These are phyloP conservation scores for Amanita muscaria DNA, from an alignment of 768 basidiomycete genomes.

Conservation along the genomic window DNA sequence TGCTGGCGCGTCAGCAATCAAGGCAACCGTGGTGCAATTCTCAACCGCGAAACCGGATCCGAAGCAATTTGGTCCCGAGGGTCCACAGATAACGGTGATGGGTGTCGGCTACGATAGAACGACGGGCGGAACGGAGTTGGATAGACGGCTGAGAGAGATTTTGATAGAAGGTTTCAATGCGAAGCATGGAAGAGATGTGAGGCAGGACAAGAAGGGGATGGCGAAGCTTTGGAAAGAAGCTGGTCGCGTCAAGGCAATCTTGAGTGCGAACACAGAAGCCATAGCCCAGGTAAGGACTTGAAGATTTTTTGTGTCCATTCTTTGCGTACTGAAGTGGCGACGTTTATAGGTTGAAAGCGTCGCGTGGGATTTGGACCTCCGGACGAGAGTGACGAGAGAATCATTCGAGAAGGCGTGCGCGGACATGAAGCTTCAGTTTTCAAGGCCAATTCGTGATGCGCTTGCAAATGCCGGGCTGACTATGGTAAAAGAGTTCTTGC, in stretches of 20 bases:
- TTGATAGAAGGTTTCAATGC: constrained; percentile 67
- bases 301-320: constrained; percentile 25
- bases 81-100: constrained; percentile 66
- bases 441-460: constrained; percentile 69
- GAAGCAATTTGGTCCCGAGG: constrained; percentile 24
- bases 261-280: constrained; percentile 88
- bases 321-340: constrained; percentile 5
- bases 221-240: constrained; percentile 95
- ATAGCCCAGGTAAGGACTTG: constrained; percentile 64
- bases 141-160: constrained; percentile 73
- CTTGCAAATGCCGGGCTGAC: constrained; percentile 56
- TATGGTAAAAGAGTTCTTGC: constrained; percentile 35
- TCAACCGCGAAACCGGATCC: constrained; percentile 31
- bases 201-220: constrained; percentile 74
- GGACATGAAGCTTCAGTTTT: constrained; percentile 56
- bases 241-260: constrained; percentile 77
- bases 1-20: constrained; percentile 77
- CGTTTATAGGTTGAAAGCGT: constrained; percentile 71
- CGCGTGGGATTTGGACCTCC: constrained; percentile 88
- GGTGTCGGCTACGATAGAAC: constrained; percentile 76
- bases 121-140: constrained; percentile 77
- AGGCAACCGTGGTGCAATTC: constrained; percentile 73
- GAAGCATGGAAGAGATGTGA: constrained; percentile 61
- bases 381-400: constrained; percentile 63
- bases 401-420: constrained; percentile 70